These are phyloP conservation scores for Kwoniella dendrophila DNA, from an alignment of 768 basidiomycete genomes.

Conservation along the genomic window DNA sequence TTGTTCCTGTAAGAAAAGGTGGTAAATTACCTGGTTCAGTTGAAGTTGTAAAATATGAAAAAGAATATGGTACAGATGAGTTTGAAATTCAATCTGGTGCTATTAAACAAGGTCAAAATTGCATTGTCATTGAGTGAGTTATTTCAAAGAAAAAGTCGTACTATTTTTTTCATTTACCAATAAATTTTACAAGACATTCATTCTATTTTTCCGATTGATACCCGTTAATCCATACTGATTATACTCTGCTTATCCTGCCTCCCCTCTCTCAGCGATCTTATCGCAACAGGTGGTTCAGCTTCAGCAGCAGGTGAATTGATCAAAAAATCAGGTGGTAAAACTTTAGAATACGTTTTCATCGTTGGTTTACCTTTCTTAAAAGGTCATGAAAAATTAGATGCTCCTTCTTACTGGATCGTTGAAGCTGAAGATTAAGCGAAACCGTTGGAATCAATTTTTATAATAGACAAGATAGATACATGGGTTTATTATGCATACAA, in stretches of 20 bases:
- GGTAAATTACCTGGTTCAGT: conserved; percentile 93
- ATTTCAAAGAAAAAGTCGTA: no score
- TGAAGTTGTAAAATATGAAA: conserved; percentile 73
- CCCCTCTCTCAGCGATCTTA: conserved; percentile 65
- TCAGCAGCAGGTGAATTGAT: conserved; percentile 89
- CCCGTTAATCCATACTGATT: neutral
- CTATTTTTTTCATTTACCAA: no score
- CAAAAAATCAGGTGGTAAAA: conserved; percentile 75
- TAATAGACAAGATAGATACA: no score
- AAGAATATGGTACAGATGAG: conserved; percentile 91
- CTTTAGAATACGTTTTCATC: conserved; percentile 91
- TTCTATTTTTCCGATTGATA: neutral
- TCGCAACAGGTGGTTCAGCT: conserved; percentile 96
- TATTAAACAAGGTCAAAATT: conserved; percentile 77
- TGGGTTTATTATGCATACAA: no score
- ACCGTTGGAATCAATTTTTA: neutral
- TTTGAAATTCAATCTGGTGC: conserved; percentile 93
- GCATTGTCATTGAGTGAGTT: conserved; percentile 74
- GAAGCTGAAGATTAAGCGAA: conserved; percentile 65
- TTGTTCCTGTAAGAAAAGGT: conserved; percentile 90
- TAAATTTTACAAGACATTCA: neutral
- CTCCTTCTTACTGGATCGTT: conserved; percentile 84
- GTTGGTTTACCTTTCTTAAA: conserved; percentile 64
- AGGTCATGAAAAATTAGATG: conserved; percentile 74
- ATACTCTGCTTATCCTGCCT: neutral